Percentiles rank a stretch among this genome's conserved stretches.
Evolutionary conservation across 1,284 basidiomycete species (phyloP).

Genomic region (Ceratobasidium sp.): DNA sequence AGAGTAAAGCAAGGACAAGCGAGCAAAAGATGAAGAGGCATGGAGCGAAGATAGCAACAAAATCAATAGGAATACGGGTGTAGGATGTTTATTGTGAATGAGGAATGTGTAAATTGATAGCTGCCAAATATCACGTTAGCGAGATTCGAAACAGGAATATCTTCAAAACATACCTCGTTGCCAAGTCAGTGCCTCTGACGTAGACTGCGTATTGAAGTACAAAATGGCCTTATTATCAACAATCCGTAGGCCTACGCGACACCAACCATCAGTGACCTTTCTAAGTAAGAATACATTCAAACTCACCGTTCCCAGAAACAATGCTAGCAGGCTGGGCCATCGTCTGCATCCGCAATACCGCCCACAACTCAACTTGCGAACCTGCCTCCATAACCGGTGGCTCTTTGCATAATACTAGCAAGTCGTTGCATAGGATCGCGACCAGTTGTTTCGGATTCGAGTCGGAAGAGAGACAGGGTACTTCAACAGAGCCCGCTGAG

Average conservation of each 20-base stretch:
- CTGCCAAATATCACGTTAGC: constrained; percentile 52
- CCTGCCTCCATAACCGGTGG: constrained; percentile 77
- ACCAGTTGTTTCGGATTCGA: constrained; percentile 76
- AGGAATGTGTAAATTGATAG: constrained; percentile 73
- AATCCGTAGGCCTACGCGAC: constrained; percentile 71
- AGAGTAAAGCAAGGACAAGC: neutral
- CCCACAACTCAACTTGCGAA: constrained; percentile 86
- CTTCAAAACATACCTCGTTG: constrained; percentile 74
- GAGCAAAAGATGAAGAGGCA: constrained; percentile 25
- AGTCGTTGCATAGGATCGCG: constrained; percentile 90
- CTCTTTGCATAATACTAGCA: constrained; percentile 88
- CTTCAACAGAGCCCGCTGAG: constrained; percentile 81
- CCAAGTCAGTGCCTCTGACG: constrained; percentile 88
- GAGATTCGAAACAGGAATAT: constrained; percentile 1
- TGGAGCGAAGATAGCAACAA: neutral
- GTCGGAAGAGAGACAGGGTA: constrained; percentile 88
- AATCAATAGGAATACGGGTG: constrained; percentile 15
- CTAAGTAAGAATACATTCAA: constrained; percentile 43
- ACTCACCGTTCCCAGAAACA: constrained; percentile 82
- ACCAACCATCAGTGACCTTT: neutral
- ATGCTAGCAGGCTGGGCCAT: constrained; percentile 89
- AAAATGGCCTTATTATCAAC: constrained; percentile 91
- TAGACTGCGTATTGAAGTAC: constrained; percentile 87
- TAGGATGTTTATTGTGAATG: constrained; percentile 56
- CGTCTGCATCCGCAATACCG: constrained; percentile 91